These are phyloP conservation scores for Schrenkiella parvula DNA, from an alignment of 345 rosid species.

Conservation along the genomic window DNA sequence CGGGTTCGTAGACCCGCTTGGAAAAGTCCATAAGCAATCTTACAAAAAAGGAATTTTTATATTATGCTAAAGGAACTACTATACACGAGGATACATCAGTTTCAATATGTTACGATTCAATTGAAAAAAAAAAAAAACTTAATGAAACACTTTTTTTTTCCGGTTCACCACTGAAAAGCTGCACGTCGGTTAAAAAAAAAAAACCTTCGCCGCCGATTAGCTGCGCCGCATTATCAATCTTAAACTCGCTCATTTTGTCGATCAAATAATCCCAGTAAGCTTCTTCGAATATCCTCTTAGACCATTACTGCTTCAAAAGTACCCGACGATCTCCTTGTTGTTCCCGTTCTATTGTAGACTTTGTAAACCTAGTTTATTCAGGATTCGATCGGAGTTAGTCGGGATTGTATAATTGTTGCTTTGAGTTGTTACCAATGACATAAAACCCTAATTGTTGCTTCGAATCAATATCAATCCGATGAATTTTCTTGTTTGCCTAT, in stretches of 20 bases:
- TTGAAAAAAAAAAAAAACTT: too few species aligned
- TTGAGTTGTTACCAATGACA: neutral
- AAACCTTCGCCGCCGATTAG: neutral
- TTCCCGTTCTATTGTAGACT: neutral
- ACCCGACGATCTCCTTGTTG: neutral
- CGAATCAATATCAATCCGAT: too few species aligned
- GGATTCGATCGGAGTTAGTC: neutral
- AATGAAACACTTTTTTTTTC: too few species aligned
- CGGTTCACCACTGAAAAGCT: neutral
- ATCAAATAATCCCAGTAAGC: neutral
- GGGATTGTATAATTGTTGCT: neutral
- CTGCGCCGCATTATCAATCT: neutral
- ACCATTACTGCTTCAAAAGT: neutral
- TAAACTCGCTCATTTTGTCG: neutral
- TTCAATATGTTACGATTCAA: too few species aligned
- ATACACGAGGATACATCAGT: too few species aligned
- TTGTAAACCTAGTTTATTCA: neutral
- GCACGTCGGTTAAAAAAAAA: neutral
- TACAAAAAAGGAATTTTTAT: too few species aligned
- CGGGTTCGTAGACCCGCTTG: neutral
- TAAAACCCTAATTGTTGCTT: conserved; percentile 29
- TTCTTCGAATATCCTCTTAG: neutral
- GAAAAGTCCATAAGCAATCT: too few species aligned
- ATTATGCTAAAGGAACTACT: too few species aligned
- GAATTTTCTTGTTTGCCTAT: neutral